phyloP scores from a whole-genome alignment of 2,329 filamentous ascomycete species.

The Neofusicoccum parvum region DNA sequence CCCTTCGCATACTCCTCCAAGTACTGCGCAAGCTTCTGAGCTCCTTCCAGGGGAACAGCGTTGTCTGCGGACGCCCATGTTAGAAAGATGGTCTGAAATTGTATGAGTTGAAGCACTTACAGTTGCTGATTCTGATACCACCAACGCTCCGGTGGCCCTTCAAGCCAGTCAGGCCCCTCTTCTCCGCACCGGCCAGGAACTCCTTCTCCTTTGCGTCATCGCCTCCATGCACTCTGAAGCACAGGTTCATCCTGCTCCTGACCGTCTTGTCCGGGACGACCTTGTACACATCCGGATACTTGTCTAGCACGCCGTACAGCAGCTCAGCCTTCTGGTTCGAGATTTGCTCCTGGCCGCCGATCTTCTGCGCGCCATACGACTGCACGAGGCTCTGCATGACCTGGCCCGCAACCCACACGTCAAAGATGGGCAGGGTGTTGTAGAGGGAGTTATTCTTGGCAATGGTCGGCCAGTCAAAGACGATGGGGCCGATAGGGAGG shows the following conservation, averaged over 20 bases:
- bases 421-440: constrained; percentile 94
- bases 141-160: constrained; percentile 89
- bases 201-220: constrained; percentile 72
- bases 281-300: constrained; percentile 70
- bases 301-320: constrained; percentile 78
- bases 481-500: constrained; percentile 75
- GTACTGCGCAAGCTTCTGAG: constrained; percentile 68
- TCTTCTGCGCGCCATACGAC: constrained; percentile 65
- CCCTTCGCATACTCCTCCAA: constrained; percentile 60
- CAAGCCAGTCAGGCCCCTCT: constrained; percentile 71
- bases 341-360: constrained; percentile 74
- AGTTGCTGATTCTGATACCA: constrained; percentile 84
- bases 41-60: constrained; percentile 69
- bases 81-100: constrained; percentile 12
- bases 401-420: constrained; percentile 87
- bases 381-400: constrained; percentile 77
- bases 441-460: constrained; percentile 94
- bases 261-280: constrained; percentile 75
- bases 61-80: constrained; percentile 59
- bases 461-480: constrained; percentile 81
- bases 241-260: constrained; percentile 92
- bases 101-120: constrained; percentile 34
- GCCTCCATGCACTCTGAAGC: constrained; percentile 74
- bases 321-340: constrained; percentile 73
- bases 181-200: constrained; percentile 74